Percentiles rank a stretch among this genome's conserved stretches.
Conservation (phyloP, 2,329 filamentous ascomycete species). For the Talaromyces sp. region DNA sequence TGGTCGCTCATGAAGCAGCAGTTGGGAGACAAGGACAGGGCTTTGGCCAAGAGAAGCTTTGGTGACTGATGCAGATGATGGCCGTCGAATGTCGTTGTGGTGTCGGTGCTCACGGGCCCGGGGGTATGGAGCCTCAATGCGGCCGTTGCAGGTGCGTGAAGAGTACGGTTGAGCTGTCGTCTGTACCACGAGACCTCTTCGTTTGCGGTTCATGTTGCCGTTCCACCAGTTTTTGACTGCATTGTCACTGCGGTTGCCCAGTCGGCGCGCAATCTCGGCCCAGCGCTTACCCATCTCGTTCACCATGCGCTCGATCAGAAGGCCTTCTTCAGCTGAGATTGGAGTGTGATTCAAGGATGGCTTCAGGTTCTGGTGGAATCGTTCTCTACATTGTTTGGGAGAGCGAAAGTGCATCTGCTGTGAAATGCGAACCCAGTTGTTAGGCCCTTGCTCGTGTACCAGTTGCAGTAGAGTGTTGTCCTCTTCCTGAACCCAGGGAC, state of each 20-base stretch:
- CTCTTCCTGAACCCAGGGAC: slow-evolving; percentile 78
- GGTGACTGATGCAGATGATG: slow-evolving; percentile 24
- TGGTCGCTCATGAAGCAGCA: slow-evolving; percentile 15
- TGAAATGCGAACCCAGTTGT: slow-evolving; percentile 89
- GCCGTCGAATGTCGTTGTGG: slow-evolving; percentile 19
- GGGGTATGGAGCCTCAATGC: slow-evolving; percentile 39
- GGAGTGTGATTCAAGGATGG: slow-evolving; percentile 68
- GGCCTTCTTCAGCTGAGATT: slow-evolving; percentile 67
- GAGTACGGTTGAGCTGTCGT: slow-evolving; percentile 19
- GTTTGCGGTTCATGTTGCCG: slow-evolving; percentile 79
- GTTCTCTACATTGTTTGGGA: slow-evolving; percentile 91
- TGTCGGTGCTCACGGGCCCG: slow-evolving; percentile 21
- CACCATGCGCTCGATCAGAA: slow-evolving; percentile 73
- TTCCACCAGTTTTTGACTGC: slow-evolving; percentile 99
- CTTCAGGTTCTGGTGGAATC: slow-evolving; percentile 91
- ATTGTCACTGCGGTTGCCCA: slow-evolving; percentile 86
- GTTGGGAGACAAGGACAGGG: slow-evolving; percentile 13
- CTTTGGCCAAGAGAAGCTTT: slow-evolving; percentile 18
- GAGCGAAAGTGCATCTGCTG: slow-evolving; percentile 70
- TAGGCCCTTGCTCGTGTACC: slow-evolving; percentile 66
- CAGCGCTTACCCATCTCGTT: slow-evolving; percentile 76
- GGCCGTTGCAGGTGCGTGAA: slow-evolving; percentile 35
- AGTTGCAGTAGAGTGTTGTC: slow-evolving; percentile 67
- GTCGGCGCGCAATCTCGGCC: slow-evolving; percentile 83
- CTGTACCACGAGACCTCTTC: slow-evolving; percentile 46